phyloP scores from a whole-genome alignment of 2,329 filamentous ascomycete species.

The Colletotrichum neosansevieriae region DNA sequence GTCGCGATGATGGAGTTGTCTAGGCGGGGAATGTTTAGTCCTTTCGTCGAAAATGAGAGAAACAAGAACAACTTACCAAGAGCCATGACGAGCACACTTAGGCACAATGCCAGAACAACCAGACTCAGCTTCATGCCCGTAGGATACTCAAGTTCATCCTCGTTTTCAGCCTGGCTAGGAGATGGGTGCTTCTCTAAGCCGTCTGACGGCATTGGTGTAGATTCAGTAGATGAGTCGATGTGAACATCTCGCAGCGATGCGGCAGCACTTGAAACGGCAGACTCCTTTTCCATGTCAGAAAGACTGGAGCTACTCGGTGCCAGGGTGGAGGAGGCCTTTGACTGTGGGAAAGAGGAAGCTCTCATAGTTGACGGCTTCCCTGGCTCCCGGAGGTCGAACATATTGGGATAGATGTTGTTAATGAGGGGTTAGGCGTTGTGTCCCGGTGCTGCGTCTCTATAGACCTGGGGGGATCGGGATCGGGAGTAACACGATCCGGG shows the following conservation, averaged over 20 bases:
- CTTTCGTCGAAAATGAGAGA: not conserved
- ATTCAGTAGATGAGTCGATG: not conserved
- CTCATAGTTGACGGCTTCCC: not conserved
- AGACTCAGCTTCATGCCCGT: conserved; percentile 46
- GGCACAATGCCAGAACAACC: conserved; percentile 53
- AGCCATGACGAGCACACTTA: conserved; percentile 57
- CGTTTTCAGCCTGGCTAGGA: not conserved
- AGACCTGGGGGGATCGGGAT: not conserved
- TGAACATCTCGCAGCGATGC: conserved; percentile 18
- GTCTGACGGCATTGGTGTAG: not conserved
- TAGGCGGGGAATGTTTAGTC: conserved; percentile 18
- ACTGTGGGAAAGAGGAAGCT: not conserved
- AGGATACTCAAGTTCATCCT: conserved; percentile 16
- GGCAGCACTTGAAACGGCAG: conserved; percentile 12
- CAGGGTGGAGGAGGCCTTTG: conserved; percentile 9
- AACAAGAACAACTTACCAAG: conserved; percentile 45
- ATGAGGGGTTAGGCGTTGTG: not conserved
- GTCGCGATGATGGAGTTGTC: conserved; percentile 58
- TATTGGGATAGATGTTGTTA: not conserved
- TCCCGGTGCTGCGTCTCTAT: not conserved
- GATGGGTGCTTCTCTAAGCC: too few species aligned
- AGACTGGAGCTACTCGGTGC: conserved; percentile 24
- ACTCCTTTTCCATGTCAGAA: conserved; percentile 32
- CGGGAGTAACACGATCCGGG: conserved; percentile 9
- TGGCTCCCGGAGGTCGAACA: conserved; percentile 22